Conservation (phyloP, 345 rosid genomes). For the Gossypium turneri region DNA sequence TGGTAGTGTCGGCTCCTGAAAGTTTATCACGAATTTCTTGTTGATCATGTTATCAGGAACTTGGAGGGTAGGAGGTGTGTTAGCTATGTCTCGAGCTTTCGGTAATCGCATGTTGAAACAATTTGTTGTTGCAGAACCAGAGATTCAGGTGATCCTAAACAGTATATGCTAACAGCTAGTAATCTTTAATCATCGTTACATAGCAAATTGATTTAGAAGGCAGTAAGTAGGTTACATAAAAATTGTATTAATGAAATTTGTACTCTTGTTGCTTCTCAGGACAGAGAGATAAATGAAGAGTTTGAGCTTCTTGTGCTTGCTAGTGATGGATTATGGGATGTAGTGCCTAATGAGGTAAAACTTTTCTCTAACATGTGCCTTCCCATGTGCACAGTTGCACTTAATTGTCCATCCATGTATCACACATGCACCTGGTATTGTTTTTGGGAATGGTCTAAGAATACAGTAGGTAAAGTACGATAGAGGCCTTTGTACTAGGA, state of each 20-base stretch:
- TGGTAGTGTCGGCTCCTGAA: neutral
- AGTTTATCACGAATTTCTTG: slow-evolving; percentile 3
- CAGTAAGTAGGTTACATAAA: slow-evolving; percentile 7
- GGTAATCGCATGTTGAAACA: slow-evolving; percentile 99
- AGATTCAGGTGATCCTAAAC: slow-evolving; percentile 70
- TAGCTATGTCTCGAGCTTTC: slow-evolving; percentile 98
- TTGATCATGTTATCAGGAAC: slow-evolving; percentile 57
- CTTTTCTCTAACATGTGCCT: neutral
- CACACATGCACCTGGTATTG: neutral
- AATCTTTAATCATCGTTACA: neutral
- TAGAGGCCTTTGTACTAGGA: too few relatives aligned
- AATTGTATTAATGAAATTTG: slow-evolving; percentile 4
- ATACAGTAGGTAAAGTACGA: neutral
- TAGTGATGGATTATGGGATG: slow-evolving; percentile 99
- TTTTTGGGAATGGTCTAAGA: neutral
- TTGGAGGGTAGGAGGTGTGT: slow-evolving; percentile 99
- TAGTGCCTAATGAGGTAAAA: slow-evolving; percentile 82
- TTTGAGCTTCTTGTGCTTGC: slow-evolving; percentile 86
- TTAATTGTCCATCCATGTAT: neutral
- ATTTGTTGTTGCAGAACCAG: slow-evolving; percentile 96
- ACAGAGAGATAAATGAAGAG: slow-evolving; percentile 64
- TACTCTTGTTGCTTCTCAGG: slow-evolving; percentile 42
- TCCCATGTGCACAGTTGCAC: neutral
- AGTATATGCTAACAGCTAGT: neutral
- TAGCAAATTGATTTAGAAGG: neutral